phyloP scores from a whole-genome alignment of 768 basidiomycete genomes.

The Cystobasidium onofrii region DNA sequence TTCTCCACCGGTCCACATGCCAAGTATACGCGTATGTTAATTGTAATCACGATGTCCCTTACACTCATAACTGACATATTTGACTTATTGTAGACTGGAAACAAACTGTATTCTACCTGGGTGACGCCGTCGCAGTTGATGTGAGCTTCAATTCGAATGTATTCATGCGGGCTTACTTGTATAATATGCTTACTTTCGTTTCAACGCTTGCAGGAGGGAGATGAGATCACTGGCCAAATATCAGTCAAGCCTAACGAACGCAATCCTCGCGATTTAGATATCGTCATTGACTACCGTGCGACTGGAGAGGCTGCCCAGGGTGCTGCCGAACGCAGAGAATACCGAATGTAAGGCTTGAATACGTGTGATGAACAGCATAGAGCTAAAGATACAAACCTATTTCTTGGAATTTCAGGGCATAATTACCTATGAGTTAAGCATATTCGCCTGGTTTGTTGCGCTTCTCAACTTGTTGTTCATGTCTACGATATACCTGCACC shows the following conservation, averaged over 20 bases:
- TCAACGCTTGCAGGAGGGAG: slow-evolving; percentile 51
- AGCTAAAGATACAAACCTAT: not conserved
- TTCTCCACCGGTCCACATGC: slow-evolving; percentile 98
- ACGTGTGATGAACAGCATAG: not conserved
- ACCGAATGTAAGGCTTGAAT: slow-evolving; percentile 23
- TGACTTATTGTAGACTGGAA: not conserved
- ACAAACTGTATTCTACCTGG: slow-evolving; percentile 89
- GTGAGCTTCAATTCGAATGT: slow-evolving; percentile 34
- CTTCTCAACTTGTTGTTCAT: not conserved
- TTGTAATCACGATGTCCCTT: too few species aligned
- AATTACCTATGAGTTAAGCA: not conserved
- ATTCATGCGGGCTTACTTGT: too few species aligned
- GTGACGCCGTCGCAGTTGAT: slow-evolving; percentile 59
- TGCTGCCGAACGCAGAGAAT: slow-evolving; percentile 22
- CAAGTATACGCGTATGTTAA: slow-evolving; percentile 52
- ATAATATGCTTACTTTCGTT: too few species aligned
- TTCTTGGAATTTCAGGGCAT: slow-evolving; percentile 5
- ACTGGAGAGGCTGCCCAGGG: slow-evolving; percentile 12
- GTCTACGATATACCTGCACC: slow-evolving; percentile 1
- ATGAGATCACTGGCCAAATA: slow-evolving; percentile 64
- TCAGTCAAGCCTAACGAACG: slow-evolving; percentile 77
- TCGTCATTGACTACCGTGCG: slow-evolving; percentile 62
- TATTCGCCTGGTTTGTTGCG: not conserved
- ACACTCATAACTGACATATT: not conserved
- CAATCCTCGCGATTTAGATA: slow-evolving; percentile 94